A percentile compares a stretch with the other conserved stretches of the same genome.
Conservation (phyloP, 106 monocot genomes). For the Dendrobium catenatum region DNA sequence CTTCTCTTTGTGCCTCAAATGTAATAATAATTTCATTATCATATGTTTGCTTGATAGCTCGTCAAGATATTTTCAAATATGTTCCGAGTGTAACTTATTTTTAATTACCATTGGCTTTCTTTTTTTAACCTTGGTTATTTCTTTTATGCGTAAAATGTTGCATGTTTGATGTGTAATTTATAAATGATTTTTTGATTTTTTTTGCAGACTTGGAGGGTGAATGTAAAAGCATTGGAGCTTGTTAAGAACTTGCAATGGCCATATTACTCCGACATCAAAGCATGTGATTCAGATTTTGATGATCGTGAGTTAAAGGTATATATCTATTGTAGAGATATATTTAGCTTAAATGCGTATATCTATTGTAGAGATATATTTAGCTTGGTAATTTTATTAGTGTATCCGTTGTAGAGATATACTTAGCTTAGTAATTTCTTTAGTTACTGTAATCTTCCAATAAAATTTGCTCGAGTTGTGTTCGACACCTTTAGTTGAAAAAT, state of each 20-base stretch:
- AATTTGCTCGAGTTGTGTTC: not conserved
- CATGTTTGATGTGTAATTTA: not conserved
- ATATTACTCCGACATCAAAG: slow-evolving; percentile 20
- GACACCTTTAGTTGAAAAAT: not conserved
- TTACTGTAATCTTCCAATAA: not conserved
- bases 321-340: not conserved
- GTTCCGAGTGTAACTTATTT: not conserved
- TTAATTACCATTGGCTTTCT: not conserved
- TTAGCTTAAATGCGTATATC: not conserved
- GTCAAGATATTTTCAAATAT: not conserved
- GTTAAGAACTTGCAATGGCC: slow-evolving; percentile 54
- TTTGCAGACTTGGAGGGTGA: slow-evolving; percentile 59
- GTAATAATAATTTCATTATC: not conserved
- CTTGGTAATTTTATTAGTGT: no score
- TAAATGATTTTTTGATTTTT: not conserved
- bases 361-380: no score
- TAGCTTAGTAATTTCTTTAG: not conserved
- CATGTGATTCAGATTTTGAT: slow-evolving; percentile 1
- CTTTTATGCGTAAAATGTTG: not conserved
- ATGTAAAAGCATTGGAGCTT: slow-evolving; percentile 65
- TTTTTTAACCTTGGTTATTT: not conserved
- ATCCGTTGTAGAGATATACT: no score
- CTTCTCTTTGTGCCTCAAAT: not conserved
- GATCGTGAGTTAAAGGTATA: not conserved
- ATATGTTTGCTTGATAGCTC: not conserved